Conservation (phyloP, 2,329 filamentous ascomycete species). For the Periglandula ipomoeae region DNA sequence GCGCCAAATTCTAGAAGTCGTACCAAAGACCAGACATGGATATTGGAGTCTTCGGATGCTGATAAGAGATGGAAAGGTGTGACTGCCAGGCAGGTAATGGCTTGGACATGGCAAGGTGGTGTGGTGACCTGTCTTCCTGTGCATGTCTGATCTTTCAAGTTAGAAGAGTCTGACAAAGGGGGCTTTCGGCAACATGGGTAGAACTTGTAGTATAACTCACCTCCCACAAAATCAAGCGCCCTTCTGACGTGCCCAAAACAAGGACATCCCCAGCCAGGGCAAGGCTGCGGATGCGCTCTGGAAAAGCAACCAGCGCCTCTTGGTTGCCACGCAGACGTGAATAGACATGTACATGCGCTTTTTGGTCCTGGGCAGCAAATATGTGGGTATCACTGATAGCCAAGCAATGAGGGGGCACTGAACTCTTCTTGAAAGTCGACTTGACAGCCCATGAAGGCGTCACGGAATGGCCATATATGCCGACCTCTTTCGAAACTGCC, state of each 20-base stretch:
- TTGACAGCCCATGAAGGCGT: constrained; percentile 70
- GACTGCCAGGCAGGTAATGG: constrained; percentile 65
- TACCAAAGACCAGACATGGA: constrained; percentile 84
- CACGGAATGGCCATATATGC: constrained; percentile 77
- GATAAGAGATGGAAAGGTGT: constrained; percentile 67
- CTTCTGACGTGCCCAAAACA: constrained; percentile 73
- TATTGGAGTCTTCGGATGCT: constrained; percentile 76
- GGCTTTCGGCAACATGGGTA: neutral
- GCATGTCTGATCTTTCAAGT: constrained; percentile 42
- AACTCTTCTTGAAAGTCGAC: constrained; percentile 84
- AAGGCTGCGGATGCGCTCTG: constrained; percentile 75
- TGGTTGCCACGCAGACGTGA: constrained; percentile 74
- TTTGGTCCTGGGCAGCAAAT: constrained; percentile 85
- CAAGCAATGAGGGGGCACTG: constrained; percentile 66
- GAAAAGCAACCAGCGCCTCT: constrained; percentile 80
- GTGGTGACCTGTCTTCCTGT: constrained; percentile 71
- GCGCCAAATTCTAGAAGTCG: constrained; percentile 55
- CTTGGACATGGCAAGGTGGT: constrained; percentile 68
- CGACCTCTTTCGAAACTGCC: constrained; percentile 65
- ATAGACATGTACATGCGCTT: constrained; percentile 90
- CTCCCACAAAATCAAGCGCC: constrained; percentile 88
- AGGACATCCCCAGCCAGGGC: constrained; percentile 64
- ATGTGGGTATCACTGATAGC: constrained; percentile 75
- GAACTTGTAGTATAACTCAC: constrained; percentile 35
- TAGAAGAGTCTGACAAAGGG: constrained; percentile 2